These are phyloP conservation scores for Aphanomyces euteiches DNA, from an alignment of 352 stramenopile genomes.

Conservation along the genomic window DNA sequence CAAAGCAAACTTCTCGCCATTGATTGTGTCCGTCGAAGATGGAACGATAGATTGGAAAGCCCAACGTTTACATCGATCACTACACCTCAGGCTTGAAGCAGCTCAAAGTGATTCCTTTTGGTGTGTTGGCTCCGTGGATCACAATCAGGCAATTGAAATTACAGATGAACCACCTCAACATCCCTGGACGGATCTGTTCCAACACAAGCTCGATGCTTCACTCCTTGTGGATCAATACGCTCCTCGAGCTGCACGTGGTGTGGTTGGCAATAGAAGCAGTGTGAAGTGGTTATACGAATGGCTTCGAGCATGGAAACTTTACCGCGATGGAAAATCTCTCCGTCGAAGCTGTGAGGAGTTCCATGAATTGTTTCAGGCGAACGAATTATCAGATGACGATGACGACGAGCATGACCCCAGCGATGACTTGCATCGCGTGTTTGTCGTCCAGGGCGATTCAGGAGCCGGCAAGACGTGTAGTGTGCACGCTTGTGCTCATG, in stretches of 20 bases:
- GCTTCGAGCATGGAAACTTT: constrained; percentile 70
- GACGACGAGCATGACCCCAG: constrained; percentile 54
- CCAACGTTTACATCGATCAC: background rate
- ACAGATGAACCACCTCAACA: background rate
- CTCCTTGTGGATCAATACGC: constrained; percentile 60
- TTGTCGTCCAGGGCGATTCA: constrained; percentile 69
- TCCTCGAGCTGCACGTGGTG: constrained; percentile 48
- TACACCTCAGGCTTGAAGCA: background rate
- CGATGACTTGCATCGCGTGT: constrained; percentile 55
- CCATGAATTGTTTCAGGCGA: constrained; percentile 61
- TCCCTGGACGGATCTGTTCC: background rate
- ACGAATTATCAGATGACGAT: constrained; percentile 45
- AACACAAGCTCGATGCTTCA: background rate
- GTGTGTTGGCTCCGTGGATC: background rate
- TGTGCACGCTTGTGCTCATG: constrained; percentile 73
- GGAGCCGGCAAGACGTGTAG: constrained; percentile 72
- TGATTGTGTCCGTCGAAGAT: too few relatives aligned
- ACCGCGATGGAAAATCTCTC: constrained; percentile 43
- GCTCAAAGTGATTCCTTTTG: background rate
- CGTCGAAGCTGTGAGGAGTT: constrained; percentile 44
- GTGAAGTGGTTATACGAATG: constrained; percentile 65
- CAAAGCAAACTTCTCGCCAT: too few relatives aligned
- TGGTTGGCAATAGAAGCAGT: constrained; percentile 64
- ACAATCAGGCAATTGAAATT: background rate
- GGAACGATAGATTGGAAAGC: too few relatives aligned